Conservation (phyloP, 768 basidiomycete genomes). For the Lactarius trivialis region DNA sequence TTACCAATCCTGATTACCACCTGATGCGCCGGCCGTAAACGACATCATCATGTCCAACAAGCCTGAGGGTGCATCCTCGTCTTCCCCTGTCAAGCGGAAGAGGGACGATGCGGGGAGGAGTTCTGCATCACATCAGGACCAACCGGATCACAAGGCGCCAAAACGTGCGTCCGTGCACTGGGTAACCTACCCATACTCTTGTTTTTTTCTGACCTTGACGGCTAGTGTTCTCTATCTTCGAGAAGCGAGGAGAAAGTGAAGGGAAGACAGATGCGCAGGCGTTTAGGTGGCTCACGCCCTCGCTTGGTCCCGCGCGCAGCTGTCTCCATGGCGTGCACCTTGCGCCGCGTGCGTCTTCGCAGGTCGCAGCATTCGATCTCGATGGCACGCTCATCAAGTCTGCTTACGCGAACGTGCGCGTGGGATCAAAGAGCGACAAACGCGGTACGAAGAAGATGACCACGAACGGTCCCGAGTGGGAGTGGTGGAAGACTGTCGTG, state of each 20-base stretch:
- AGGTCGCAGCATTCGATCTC: slow-evolving; percentile 77
- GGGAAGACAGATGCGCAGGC: slow-evolving; percentile 4
- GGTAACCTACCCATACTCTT: not conserved
- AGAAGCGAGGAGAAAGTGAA: slow-evolving; percentile 13
- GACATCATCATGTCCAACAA: slow-evolving; percentile 5
- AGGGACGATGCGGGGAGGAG: not conserved
- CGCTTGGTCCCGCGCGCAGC: slow-evolving; percentile 29
- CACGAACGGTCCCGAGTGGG: slow-evolving; percentile 44
- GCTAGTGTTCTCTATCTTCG: slow-evolving; percentile 30
- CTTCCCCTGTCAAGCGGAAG: slow-evolving; percentile 8
- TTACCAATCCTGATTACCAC: not conserved
- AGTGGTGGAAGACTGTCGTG: slow-evolving; percentile 69
- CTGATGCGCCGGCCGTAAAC: not conserved
- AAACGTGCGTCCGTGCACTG: slow-evolving; percentile 9
- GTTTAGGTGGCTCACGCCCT: slow-evolving; percentile 31
- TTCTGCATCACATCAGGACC: not conserved
- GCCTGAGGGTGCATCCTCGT: not conserved
- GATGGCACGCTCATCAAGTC: slow-evolving; percentile 75
- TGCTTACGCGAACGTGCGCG: too few species aligned
- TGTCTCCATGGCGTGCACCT: slow-evolving; percentile 35
- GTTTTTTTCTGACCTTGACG: not conserved
- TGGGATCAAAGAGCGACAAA: slow-evolving; percentile 14
- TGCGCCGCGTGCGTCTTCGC: slow-evolving; percentile 39
- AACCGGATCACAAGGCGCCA: not conserved
- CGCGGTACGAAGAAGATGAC: slow-evolving; percentile 26